phyloP scores from a whole-genome alignment of 1,284 basidiomycete species.

The Gymnopus androsaceus region DNA sequence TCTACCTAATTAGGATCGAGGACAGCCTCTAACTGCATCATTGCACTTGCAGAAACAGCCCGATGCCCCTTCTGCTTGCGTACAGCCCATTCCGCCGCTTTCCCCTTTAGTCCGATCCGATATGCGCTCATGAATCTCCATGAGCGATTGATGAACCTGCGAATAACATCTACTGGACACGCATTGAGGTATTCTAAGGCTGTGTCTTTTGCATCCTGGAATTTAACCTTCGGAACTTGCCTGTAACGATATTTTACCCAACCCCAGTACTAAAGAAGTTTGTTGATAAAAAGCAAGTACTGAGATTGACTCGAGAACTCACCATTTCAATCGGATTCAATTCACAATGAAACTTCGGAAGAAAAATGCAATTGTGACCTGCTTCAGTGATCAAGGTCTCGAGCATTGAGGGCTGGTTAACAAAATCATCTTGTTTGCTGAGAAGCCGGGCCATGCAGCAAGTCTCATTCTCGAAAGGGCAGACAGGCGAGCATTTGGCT shows the following conservation, averaged over 20 bases:
- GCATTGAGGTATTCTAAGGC: neutral
- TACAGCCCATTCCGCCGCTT: neutral
- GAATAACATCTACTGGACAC: neutral
- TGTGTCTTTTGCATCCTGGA: neutral
- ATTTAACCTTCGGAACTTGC: neutral
- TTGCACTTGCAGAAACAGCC: neutral
- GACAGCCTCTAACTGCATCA: neutral
- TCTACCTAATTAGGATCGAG: neutral
- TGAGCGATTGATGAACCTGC: neutral
- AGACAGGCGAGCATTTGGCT: conserved; percentile 28
- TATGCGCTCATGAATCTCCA: conserved; percentile 4
- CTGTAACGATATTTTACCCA: conserved; percentile 3
- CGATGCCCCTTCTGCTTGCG: neutral
- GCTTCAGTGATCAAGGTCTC: conserved; percentile 13
- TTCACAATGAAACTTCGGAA: conserved; percentile 31
- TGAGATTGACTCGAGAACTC: conserved; percentile 16
- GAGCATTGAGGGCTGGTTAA: conserved; percentile 32
- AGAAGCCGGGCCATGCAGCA: conserved; percentile 37
- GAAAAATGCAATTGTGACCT: conserved; percentile 27
- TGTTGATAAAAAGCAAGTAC: neutral
- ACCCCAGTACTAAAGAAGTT: conserved; percentile 10
- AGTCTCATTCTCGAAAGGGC: conserved; percentile 25
- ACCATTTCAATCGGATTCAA: conserved; percentile 34
- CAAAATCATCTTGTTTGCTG: conserved; percentile 36
- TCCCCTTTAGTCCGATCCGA: neutral